Evolutionary conservation across 306 rosid species (phyloP), one percentile per base, ranked within the genome.

Genomic region (Oxytropis ochrocephala): DNA sequence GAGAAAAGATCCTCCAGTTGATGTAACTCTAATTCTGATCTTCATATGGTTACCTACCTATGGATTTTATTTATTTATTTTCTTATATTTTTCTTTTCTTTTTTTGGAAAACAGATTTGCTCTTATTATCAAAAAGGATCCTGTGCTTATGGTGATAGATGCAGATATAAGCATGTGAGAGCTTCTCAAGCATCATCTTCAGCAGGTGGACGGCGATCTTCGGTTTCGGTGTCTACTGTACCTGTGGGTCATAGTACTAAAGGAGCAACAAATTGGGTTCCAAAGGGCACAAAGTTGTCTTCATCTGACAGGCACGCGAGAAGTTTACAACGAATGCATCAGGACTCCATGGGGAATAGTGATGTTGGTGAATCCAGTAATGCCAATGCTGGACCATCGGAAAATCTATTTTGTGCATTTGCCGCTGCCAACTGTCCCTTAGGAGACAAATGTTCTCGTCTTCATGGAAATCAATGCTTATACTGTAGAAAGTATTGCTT

Each of bases 81-180:
- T 72, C 46, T 66, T 53, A 29, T 53, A 19, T 62, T 47, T 5
- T 10, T 46, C 48, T 60, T 53, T 49, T 67, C 65, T 1, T 57
- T 16, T 11, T 29, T 3, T 63, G 39, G 19, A 63, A 69, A 24
- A 52, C 84, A 93, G 98, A 62, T 90, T 58, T 93, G 97, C 76
- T 78, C 82, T n/a, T 88, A 64, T 82, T 86, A 86, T 82, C 90
- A 81, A 56, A 88, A 85, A 73, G 97, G 96, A 16, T 36, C 56
- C 6, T 93, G 97, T 76, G 89, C 88, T 11, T 90, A 83, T 85
- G 98, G 97, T 53, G 81, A 90, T 82, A 85, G 89, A 69, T 93
- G 98, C 88, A 86, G 90, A 79, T 85, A 88, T 68, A 86, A 86
- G 52, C 98, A 93, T 74, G 81, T 79, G 48, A 87, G 80, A 75